These are phyloP conservation scores for Papilionanthe hybrid DNA, from an alignment of 116 monocot genomes.

Conservation along the genomic window DNA sequence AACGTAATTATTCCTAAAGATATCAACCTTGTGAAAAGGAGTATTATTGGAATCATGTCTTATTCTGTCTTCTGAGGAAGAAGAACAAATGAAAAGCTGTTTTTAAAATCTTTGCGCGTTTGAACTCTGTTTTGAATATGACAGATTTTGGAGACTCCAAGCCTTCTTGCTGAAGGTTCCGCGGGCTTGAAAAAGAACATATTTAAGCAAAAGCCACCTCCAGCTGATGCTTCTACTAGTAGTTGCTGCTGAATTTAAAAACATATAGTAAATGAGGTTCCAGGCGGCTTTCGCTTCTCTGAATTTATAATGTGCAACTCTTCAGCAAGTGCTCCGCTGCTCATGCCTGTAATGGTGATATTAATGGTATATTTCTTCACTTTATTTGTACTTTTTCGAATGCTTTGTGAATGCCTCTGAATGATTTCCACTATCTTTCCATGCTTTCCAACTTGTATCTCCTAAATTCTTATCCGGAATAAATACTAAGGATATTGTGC, in stretches of 20 bases:
- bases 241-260: slow-evolving; percentile 57
- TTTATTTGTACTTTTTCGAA: background rate
- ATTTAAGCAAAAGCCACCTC: slow-evolving; percentile 82
- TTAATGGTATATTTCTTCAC: background rate
- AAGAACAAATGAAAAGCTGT: background rate
- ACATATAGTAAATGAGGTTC: background rate
- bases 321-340: too few relatives aligned
- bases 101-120: background rate
- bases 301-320: background rate
- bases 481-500: too few relatives aligned
- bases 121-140: background rate
- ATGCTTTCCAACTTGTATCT: too few relatives aligned
- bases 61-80: background rate
- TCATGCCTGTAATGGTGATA: too few relatives aligned
- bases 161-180: slow-evolving; percentile 81
- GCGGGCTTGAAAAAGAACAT: slow-evolving; percentile 68
- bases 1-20: too few relatives aligned
- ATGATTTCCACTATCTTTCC: background rate
- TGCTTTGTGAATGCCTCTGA: background rate
- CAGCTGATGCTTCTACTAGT: slow-evolving; percentile 55
- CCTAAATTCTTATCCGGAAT: too few relatives aligned
- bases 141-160: slow-evolving; percentile 97
- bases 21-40: too few relatives aligned
- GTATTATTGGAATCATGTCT: too few relatives aligned
- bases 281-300: background rate